Evolutionary conservation across 2,329 filamentous ascomycete genomes (phyloP).

Genomic region (Cladosporium velox): DNA sequence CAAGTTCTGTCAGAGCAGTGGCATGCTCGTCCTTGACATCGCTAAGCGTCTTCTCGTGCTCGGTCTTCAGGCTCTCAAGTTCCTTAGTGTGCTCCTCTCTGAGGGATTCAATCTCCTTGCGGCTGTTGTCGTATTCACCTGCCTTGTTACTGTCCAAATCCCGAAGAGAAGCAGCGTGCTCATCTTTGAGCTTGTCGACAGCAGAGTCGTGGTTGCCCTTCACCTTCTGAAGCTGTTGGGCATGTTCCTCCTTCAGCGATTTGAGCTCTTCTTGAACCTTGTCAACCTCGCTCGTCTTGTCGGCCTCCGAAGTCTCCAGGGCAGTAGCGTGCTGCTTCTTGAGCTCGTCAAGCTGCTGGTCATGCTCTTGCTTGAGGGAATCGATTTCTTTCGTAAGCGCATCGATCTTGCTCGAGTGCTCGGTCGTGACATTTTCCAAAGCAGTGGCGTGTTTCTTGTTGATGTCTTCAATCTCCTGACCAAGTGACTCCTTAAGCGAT

Average conservation of each 20-base stretch:
- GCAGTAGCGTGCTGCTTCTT: constrained; percentile 22
- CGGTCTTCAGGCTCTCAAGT: constrained; percentile 10
- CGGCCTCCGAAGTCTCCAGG: constrained; percentile 22
- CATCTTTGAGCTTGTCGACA: constrained; percentile 18
- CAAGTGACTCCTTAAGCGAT: constrained; percentile 11
- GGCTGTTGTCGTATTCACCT: constrained; percentile 24
- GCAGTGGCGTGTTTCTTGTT: constrained; percentile 20
- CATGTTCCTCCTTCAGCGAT: constrained; percentile 28
- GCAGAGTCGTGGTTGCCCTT: constrained; percentile 24
- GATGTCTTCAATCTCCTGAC: constrained; percentile 9
- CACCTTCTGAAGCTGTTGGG: constrained; percentile 13
- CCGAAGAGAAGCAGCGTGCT: constrained; percentile 17
- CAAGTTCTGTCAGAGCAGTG: background rate
- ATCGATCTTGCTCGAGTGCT: constrained; percentile 16
- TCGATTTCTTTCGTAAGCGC: constrained; percentile 1
- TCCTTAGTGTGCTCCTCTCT: constrained; percentile 24
- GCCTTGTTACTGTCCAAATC: background rate
- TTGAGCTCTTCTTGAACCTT: constrained; percentile 21
- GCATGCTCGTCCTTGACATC: constrained; percentile 14
- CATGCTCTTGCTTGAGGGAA: constrained; percentile 18
- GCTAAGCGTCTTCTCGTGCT: background rate
- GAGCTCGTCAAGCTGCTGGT: constrained; percentile 16
- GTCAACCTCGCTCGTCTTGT: background rate
- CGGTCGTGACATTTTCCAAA: constrained; percentile 1
- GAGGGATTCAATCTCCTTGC: constrained; percentile 28